Percentiles rank a stretch among this genome's conserved stretches.
Evolutionary conservation across 2,329 filamentous ascomycete species (phyloP).

Genomic region (Zalaria sp.): DNA sequence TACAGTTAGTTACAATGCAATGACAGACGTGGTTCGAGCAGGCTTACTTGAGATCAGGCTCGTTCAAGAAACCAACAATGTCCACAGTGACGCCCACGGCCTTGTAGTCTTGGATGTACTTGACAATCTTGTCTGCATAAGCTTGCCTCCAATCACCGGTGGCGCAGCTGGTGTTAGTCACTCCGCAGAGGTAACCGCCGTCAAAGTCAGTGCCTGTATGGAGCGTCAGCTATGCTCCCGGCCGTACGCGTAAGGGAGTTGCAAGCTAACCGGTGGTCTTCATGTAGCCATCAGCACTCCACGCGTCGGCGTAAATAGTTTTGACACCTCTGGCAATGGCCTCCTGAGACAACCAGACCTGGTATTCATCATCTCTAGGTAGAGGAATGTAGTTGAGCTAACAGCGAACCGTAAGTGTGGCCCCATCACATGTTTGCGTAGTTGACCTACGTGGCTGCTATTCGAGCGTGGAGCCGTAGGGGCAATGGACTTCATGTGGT

Average conservation of each 20-base stretch:
- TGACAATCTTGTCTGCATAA: constrained; percentile 34
- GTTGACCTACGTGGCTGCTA: constrained; percentile 29
- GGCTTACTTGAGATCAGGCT: constrained; percentile 26
- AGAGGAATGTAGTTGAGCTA: constrained; percentile 11
- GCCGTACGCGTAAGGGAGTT: background rate
- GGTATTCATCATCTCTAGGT: constrained; percentile 20
- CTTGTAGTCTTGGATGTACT: constrained; percentile 31
- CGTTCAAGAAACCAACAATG: constrained; percentile 31
- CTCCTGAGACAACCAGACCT: constrained; percentile 38
- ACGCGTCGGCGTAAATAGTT: constrained; percentile 34
- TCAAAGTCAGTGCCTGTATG: constrained; percentile 12
- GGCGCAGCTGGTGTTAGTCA: constrained; percentile 24
- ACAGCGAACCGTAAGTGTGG: constrained; percentile 28
- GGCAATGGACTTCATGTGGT: constrained; percentile 14
- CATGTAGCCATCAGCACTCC: constrained; percentile 38
- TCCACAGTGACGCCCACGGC: constrained; percentile 25
- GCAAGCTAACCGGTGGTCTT: constrained; percentile 28
- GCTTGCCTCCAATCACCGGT: constrained; percentile 34
- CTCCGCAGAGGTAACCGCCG: constrained; percentile 33
- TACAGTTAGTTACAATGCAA: background rate
- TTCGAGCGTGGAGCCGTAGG: constrained; percentile 23
- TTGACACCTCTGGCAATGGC: constrained; percentile 31
- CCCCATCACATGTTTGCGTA: constrained; percentile 25
- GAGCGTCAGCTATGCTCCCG: background rate
- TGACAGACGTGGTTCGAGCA: background rate